These are phyloP conservation scores for Zygosaccharomyces pseudobailii DNA, from an alignment of 1,139 yeast genomes.

Conservation along the genomic window DNA sequence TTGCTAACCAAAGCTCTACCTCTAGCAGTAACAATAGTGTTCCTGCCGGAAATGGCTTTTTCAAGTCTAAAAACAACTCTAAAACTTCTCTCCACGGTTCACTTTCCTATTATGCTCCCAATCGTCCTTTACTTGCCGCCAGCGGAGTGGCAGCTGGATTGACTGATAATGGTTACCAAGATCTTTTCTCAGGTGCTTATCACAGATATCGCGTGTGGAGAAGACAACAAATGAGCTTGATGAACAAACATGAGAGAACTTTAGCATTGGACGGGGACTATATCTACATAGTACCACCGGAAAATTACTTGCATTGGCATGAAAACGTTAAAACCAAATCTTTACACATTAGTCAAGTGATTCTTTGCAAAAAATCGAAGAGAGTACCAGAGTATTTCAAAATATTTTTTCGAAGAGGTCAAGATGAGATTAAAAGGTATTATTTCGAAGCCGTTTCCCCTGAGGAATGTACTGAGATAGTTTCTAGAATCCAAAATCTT, in stretches of 20 bases:
- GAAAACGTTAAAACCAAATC: constrained; percentile 79
- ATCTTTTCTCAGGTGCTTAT: constrained; percentile 36
- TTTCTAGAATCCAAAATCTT: constrained; percentile 56
- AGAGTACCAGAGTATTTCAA: constrained; percentile 80
- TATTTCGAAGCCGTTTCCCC: constrained; percentile 73
- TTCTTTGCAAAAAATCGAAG: constrained; percentile 69
- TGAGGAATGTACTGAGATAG: constrained; percentile 68
- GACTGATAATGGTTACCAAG: constrained; percentile 26
- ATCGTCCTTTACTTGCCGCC: constrained; percentile 15
- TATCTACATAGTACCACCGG: constrained; percentile 81
- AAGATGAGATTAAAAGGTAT: constrained; percentile 66
- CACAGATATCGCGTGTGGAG: constrained; percentile 78
- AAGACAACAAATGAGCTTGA: constrained; percentile 78
- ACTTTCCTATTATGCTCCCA: constrained; percentile 19
- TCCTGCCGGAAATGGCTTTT: constrained; percentile 19
- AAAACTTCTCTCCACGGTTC: constrained; percentile 28
- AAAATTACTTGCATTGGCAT: constrained; percentile 61
- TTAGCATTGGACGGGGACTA: constrained; percentile 91
- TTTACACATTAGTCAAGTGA: constrained; percentile 77
- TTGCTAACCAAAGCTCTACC: constrained; percentile 19
- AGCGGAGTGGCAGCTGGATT: constrained; percentile 17
- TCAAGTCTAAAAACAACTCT: constrained; percentile 31
- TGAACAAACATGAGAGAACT: constrained; percentile 69
- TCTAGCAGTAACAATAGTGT: constrained; percentile 13
- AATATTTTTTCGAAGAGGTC: constrained; percentile 63